A percentile compares a stretch with the other conserved stretches of the same genome.
Conservation (phyloP, 2,329 filamentous ascomycete species). For the Xylaria sp. region DNA sequence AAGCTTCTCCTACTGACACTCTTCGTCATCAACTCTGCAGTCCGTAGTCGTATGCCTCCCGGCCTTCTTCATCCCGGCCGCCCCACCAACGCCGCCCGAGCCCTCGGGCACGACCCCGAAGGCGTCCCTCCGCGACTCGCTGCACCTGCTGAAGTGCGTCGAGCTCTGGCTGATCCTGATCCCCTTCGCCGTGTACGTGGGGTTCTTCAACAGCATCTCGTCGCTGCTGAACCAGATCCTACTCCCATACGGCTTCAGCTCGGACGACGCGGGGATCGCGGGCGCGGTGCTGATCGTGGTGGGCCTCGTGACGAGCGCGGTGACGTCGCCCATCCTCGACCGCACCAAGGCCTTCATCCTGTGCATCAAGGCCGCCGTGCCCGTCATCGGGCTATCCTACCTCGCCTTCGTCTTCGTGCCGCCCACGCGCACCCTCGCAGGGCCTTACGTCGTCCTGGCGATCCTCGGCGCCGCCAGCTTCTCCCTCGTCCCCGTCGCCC, state of each 20-base stretch:
- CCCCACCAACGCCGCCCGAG: slow-evolving; percentile 80
- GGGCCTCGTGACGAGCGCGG: slow-evolving; percentile 79
- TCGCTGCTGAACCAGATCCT: slow-evolving; percentile 92
- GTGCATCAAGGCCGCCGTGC: slow-evolving; percentile 78
- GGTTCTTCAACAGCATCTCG: slow-evolving; percentile 92
- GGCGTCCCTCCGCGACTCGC: slow-evolving; percentile 60
- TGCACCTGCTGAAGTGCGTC: slow-evolving; percentile 70
- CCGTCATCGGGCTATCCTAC: slow-evolving; percentile 77
- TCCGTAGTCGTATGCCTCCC: slow-evolving; percentile 71
- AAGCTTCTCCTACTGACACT: background rate
- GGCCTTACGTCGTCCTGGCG: slow-evolving; percentile 79
- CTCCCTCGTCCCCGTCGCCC: slow-evolving; percentile 80
- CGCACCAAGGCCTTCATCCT: slow-evolving; percentile 81
- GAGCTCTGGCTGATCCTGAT: slow-evolving; percentile 84
- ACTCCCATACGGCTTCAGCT: slow-evolving; percentile 82
- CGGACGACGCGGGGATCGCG: slow-evolving; percentile 87
- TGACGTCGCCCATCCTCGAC: slow-evolving; percentile 85
- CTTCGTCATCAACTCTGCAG: slow-evolving; percentile 29
- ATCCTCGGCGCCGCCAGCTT: slow-evolving; percentile 84
- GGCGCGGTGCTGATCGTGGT: slow-evolving; percentile 91
- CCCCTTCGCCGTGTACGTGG: slow-evolving; percentile 86
- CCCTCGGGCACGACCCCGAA: slow-evolving; percentile 72
- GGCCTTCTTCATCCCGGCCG: slow-evolving; percentile 81
- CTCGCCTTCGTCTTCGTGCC: slow-evolving; percentile 86
- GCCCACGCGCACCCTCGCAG: slow-evolving; percentile 61